Percentiles rank a stretch among this genome's conserved stretches.
Conservation (phyloP, 2,329 filamentous ascomycete species). For the Xylariaceae sp. region DNA sequence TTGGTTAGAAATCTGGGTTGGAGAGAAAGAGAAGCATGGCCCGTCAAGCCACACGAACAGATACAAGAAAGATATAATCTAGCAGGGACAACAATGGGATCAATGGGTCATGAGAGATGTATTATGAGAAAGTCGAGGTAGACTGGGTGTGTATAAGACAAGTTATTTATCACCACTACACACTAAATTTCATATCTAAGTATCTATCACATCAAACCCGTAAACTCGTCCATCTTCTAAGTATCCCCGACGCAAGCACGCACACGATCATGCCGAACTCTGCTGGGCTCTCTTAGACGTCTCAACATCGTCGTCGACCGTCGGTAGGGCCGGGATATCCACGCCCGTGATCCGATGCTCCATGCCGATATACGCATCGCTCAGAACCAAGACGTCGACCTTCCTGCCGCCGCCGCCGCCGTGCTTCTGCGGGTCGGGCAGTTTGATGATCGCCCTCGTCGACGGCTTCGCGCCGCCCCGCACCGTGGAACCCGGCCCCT, state of each 20-base stretch:
- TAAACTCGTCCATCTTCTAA: neutral
- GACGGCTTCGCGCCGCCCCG: slow-evolving; percentile 49
- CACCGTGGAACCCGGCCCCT: slow-evolving; percentile 19
- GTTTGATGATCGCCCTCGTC: slow-evolving; percentile 60
- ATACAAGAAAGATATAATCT: too few species aligned
- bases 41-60: too few species aligned
- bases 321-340: slow-evolving; percentile 54
- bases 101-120: too few species aligned
- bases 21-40: too few species aligned
- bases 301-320: slow-evolving; percentile 51
- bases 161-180: too few species aligned
- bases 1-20: too few species aligned
- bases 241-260: neutral
- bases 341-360: slow-evolving; percentile 53
- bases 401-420: slow-evolving; percentile 53
- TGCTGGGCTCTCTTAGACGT: slow-evolving; percentile 43
- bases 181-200: neutral
- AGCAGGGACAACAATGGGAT: too few species aligned
- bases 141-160: too few species aligned
- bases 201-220: neutral
- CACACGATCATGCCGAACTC: slow-evolving; percentile 12
- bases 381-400: slow-evolving; percentile 76
- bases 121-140: too few species aligned
- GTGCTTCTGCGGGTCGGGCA: slow-evolving; percentile 52
- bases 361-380: slow-evolving; percentile 86